phyloP scores from a whole-genome alignment of 805 yeast species.

The Debaryomyces tyrocola region DNA sequence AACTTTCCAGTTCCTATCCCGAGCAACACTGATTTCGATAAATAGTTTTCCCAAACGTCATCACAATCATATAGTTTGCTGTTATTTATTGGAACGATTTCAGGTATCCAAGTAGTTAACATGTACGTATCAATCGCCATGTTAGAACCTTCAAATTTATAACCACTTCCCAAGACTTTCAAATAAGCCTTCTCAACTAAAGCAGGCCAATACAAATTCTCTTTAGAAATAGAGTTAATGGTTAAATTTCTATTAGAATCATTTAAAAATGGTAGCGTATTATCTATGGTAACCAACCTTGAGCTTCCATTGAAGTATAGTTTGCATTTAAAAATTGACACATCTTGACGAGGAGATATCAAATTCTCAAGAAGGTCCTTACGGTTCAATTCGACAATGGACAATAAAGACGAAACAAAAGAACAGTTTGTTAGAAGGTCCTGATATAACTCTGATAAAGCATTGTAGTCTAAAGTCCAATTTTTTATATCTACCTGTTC shows the following conservation, averaged over 20 bases:
- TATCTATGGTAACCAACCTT: conserved; percentile 50
- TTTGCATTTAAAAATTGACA: conserved; percentile 36
- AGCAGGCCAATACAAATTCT: conserved; percentile 58
- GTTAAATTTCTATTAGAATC: conserved; percentile 24
- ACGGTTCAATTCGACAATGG: conserved; percentile 35
- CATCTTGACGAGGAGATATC: conserved; percentile 22
- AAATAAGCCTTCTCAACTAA: conserved; percentile 77
- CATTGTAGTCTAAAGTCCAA: conserved; percentile 40
- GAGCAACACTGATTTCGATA: conserved; percentile 40
- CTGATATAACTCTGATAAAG: conserved; percentile 40
- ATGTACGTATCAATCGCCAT: conserved; percentile 67
- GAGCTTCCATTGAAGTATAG: conserved; percentile 54
- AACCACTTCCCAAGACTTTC: conserved; percentile 56
- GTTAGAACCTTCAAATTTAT: conserved; percentile 71
- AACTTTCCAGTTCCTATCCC: conserved; percentile 69
- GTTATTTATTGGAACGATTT: conserved; percentile 39
- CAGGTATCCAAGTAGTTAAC: conserved; percentile 76
- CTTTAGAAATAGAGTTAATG: conserved; percentile 36
- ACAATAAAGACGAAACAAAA: conserved; percentile 65
- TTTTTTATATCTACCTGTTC: conserved; percentile 16
- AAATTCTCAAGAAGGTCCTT: conserved; percentile 17
- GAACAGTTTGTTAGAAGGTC: conserved; percentile 69
- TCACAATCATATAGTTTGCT: conserved; percentile 21
- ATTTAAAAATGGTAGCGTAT: conserved; percentile 39
- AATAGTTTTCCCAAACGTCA: conserved; percentile 24